Base-by-base conservation (phyloP, 2,329 filamentous ascomycete genomes). In the Aspergillus cejpii region DNA sequence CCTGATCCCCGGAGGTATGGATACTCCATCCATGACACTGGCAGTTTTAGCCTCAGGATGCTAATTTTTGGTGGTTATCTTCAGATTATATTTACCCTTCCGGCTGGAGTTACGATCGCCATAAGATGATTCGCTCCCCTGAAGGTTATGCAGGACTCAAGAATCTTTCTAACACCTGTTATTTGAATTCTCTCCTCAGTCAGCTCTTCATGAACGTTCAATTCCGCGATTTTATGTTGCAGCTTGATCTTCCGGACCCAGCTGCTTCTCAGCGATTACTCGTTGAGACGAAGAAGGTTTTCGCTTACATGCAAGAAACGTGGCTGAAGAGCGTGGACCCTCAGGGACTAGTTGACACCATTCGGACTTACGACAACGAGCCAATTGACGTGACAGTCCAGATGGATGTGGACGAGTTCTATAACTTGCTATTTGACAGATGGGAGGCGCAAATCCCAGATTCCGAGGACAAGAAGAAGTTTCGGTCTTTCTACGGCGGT, bases 331-430 rank as follows among this genome's bases (percentile, higher is more conserved):
- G 74, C 47, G 77, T 90, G 15, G 86, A 92, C 50, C 86, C 92
- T 0, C 74, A 76, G 40, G 74, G 74, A 1, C 82, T 94, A 50
- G 85, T 92, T 11, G 74, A 75, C 26, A 83, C 81, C 31, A 87
- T 97, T 58, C 84, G 81, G 55, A 91, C 85, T 0, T 91, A 90
- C 46, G 87, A 94, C 27, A 85, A 89, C 46, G 77, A 81, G 2
- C 75, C 79, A 12, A 94, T 98, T 51, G 89, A 97, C 64, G 83
- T 94, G 20, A 81, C 83, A 44, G 81, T 86, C 47, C 92, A 98
- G 65, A 97, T 98, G 87, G 92, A 98, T 62, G 92, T 96, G 4
- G 92, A 97, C 56, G 90, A 96, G 63, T 98, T 97, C 63, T 97
- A 94, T 71, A 95, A 92, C 58, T 76, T 95, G 3, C 76, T 98